phyloP scores from a whole-genome alignment of 768 basidiomycete species.

The Mycena galopus region DNA sequence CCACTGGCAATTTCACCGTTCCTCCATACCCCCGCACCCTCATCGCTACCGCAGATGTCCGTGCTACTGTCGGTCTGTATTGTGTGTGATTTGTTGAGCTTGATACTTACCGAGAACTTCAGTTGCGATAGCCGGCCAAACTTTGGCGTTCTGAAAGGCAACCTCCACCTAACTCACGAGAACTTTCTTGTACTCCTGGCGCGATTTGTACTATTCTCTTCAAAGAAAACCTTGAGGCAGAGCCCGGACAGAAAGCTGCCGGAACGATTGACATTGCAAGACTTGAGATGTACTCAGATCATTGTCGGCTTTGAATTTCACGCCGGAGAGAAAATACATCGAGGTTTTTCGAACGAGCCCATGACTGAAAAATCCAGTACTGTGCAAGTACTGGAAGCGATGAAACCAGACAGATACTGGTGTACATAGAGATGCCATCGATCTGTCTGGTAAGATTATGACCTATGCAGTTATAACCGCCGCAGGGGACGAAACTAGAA shows the following conservation, averaged over 20 bases:
- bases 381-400: background rate
- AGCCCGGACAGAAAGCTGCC: background rate
- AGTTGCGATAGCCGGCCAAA: slow-evolving; percentile 16
- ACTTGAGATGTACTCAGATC: background rate
- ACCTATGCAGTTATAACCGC: background rate
- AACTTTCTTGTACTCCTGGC: background rate
- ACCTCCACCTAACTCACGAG: background rate
- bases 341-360: background rate
- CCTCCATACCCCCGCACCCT: slow-evolving; percentile 51
- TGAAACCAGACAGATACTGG: background rate
- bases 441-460: background rate
- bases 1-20: slow-evolving; percentile 46
- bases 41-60: slow-evolving; percentile 42
- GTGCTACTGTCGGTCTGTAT: slow-evolving; percentile 40
- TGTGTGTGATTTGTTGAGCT: background rate
- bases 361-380: background rate
- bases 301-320: background rate
- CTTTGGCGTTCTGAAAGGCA: slow-evolving; percentile 5
- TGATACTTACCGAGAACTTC: background rate
- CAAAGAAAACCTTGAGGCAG: background rate
- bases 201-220: background rate
- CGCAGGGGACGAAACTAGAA: too few relatives aligned
- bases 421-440: background rate
- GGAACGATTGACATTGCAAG: background rate
- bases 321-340: slow-evolving; percentile 1